These are phyloP conservation scores for Mycena alexandri DNA, from an alignment of 768 basidiomycete species.

Conservation along the genomic window DNA sequence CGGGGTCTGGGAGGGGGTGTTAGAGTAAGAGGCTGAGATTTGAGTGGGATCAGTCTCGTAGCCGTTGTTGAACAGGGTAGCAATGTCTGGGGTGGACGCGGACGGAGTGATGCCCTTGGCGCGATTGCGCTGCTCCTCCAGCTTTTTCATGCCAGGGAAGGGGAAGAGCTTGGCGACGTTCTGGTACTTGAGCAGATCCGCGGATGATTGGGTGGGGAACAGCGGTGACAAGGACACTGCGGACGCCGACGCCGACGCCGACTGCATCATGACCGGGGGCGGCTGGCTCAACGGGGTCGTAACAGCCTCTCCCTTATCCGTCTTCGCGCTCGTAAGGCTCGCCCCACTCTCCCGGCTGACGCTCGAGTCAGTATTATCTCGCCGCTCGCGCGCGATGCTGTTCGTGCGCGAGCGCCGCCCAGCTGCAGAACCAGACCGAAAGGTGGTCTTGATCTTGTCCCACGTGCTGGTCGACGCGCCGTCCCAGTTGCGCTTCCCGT, in stretches of 20 bases:
- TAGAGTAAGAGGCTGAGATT: constrained; percentile 62
- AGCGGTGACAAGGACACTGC: constrained; percentile 77
- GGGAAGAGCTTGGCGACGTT: constrained; percentile 84
- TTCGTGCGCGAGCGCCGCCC: constrained; percentile 87
- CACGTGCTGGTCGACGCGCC: constrained; percentile 69
- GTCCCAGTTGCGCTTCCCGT: constrained; percentile 70
- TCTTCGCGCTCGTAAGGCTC: constrained; percentile 74
- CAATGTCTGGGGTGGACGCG: constrained; percentile 59
- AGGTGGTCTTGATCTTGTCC: constrained; percentile 79
- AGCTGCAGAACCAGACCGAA: constrained; percentile 74
- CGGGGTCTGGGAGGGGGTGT: constrained; percentile 62
- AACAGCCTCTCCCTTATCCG: constrained; percentile 62
- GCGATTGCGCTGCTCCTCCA: constrained; percentile 80
- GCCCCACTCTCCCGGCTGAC: constrained; percentile 83
- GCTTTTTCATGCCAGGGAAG: constrained; percentile 86
- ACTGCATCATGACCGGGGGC: constrained; percentile 61
- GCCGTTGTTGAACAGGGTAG: constrained; percentile 56
- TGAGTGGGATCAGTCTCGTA: constrained; percentile 63
- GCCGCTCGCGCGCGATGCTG: constrained; percentile 76
- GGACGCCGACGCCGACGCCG: constrained; percentile 81
- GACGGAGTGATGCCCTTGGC: constrained; percentile 63
- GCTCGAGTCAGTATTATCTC: constrained; percentile 79
- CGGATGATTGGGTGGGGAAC: constrained; percentile 80
- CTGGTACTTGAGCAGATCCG: constrained; percentile 80
- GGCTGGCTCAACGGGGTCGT: constrained; percentile 54